Evolutionary conservation across 495 filamentous ascomycete genomes (phyloP), one percentile per base, ranked within the genome.

Genomic region (Hypoxylon subgilvum): DNA sequence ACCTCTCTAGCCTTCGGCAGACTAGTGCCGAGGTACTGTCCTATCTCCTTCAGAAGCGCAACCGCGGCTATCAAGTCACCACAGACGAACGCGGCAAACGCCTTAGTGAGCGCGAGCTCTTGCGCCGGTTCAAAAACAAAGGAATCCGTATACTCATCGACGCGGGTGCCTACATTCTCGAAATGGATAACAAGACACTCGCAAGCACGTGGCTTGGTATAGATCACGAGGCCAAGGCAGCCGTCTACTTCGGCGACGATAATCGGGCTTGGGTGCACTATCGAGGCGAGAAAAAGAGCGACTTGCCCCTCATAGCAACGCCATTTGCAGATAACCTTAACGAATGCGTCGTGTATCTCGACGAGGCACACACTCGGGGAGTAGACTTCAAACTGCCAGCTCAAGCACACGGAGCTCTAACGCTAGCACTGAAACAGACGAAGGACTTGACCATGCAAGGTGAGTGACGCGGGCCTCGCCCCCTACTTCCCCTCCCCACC

Each of bases 21-120:
- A 83, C 80, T 3, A 83, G 79, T 49, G 79, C 82, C 0, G 78
- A 82, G 50, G 82, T 84, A 0, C 57, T 83, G 9, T 73, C 76
- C 1, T 82, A 83, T 48, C 68, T 83, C 0, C 66, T 83, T 2
- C 66, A 80, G 13, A 10, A 48, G 6, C 71, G 76, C 5, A 82
- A 79, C 18, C 72, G 75, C 10, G 5, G 36, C 3, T 82, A 78
- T 42, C 48, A 72, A 3, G 60, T 76, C 9, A 73, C 72, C 6
- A 63, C 60, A 8, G 45, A 72, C 32, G 2, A 0, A 1, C n/a
- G 14, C 0, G 71, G 74, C 1, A 52, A 43, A 1, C 74, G 71
- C 3, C 43, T 77, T 1, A 54, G 67, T 0, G 78, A 83, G 41
- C 7, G 36, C 6, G 70, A 48, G 0, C 52, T 83, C 1, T 67